Evolutionary conservation across 2,329 filamentous ascomycete species (phyloP), one percentile per base, ranked within the genome.

Genomic region (Ascochyta koolunga): DNA sequence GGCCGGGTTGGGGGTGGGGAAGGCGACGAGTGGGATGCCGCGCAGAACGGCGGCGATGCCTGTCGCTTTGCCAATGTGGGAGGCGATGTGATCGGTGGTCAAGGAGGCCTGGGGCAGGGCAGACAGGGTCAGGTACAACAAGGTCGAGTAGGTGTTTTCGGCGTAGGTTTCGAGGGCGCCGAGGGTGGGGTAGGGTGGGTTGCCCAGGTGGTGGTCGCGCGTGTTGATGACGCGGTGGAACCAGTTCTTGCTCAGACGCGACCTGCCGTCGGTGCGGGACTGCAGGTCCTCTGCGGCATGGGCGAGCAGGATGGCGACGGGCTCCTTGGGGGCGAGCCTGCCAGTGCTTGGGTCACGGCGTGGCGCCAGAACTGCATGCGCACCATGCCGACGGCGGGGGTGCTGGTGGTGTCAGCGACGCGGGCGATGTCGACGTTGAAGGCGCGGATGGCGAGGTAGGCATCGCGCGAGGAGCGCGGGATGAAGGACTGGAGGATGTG

Each of bases 301-400:
- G 58, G 91, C 83, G 1, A 99, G 82, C 5, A 98, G 81, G 25
- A 96, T 84, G 54, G 93, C 93, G 36, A 97, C 90, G 19, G 95
- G 95, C 72, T 99, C 93, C 68, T 92, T 91, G 1, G 93, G 92
- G 95, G 93, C 0, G 81, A 80, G 27, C 89, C 89, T 1, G 88
- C 82, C 56, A 97, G 89, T 1, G 90, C 89, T 57, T 88, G 87
- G 48, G 88, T 84, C 45, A 99, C 80, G 4, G 90, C 86, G 65
- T 98, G 93, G 43, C 90, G 86, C 90, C 95, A 98, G 80, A 98
- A 98, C 74, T 96, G 91, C 76, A 96, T 88, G 60, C 95, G 91
- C 82, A 98, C 86, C 46, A 88, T 82, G 43, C 91, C 93, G 56
- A 98, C 90, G 4, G 88, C 89, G n/a, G 90, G 86, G 56, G 89